Base-by-base conservation (phyloP, 2,329 filamentous ascomycete species). In the Colletotrichum lupini region DNA sequence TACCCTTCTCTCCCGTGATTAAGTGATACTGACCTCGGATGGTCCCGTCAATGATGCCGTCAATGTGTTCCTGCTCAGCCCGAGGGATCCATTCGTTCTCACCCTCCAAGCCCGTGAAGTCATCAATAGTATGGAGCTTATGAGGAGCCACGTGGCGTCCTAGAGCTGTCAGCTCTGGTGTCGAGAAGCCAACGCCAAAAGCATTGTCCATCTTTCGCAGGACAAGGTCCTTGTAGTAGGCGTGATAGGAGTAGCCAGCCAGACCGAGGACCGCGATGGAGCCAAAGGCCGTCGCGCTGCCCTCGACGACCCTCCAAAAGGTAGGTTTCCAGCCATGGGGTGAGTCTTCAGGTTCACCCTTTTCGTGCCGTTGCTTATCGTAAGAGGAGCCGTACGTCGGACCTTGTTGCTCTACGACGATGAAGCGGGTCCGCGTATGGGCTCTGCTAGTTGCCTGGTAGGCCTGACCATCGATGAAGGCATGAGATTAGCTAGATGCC, bases 161-260 rank as follows among this genome's bases (percentile, higher is more conserved):
- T 28, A 82, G 79, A 2, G 87, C 88, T 1, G 90, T 90, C 59
- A 92, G 82, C 73, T 89, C 92, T 30, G 89, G 87, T 59, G 90
- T 90, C 2, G 90, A 91, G 77, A 94, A 92, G 14, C 92, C 92
- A 7, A 90, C 90, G 7, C 88, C 85, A 80, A 94, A 94, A 3
- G 92, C 92, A 79, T 92, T 91, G 78, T 93, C 91, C 85, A 94
- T 93, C 81, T 94, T 94, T 74, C 90, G 83, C 46, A 94, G 82
- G n/a, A 94, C 90, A 73, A 92, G 84, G 77, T 88, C 83, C 81
- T 94, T 94, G 85, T 94, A 93, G 82, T 80, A 81, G 28, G 71
- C 42, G 52, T 81, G 77, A 66, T 81, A 83, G 12, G 79, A 81
- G 69, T 81, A 82, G 7, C 81, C 81, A 7, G 81, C 80, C 5